These are phyloP conservation scores for Pseudocercospora fuligena DNA, from an alignment of 2,329 filamentous ascomycete species.

Conservation along the genomic window DNA sequence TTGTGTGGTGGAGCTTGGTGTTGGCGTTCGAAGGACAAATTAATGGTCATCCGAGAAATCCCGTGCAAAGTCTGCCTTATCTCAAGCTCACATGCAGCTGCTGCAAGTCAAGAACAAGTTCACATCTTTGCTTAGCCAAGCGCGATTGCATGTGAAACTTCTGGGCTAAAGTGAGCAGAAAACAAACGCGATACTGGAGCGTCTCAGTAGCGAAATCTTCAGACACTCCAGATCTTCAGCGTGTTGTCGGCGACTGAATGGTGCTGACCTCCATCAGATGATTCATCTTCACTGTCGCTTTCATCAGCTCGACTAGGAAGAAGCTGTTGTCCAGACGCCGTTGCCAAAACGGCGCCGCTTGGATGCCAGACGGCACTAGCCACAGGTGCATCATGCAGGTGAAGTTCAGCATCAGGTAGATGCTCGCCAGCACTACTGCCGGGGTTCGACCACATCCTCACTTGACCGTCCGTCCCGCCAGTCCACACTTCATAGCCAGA, in stretches of 20 bases:
- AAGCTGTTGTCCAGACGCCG: slow-evolving; percentile 54
- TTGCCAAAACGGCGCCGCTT: slow-evolving; percentile 53
- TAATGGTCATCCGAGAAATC: background rate
- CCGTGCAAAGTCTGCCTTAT: background rate
- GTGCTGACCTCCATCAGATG: background rate
- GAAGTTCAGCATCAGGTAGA: slow-evolving; percentile 49
- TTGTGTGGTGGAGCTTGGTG: background rate
- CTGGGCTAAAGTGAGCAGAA: background rate
- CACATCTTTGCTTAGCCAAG: background rate
- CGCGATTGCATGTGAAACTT: background rate
- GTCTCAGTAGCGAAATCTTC: background rate
- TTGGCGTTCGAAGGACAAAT: background rate
- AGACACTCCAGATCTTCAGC: slow-evolving; percentile 22
- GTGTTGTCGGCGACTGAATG: slow-evolving; percentile 13
- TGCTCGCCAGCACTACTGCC: slow-evolving; percentile 47
- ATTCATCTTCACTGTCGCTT: slow-evolving; percentile 13
- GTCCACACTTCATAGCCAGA: slow-evolving; percentile 61
- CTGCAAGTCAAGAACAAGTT: background rate
- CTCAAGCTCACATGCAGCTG: background rate
- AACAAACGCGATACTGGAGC: background rate
- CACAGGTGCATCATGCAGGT: slow-evolving; percentile 54
- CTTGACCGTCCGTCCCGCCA: slow-evolving; percentile 61
- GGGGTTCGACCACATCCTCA: slow-evolving; percentile 54
- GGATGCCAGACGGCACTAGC: slow-evolving; percentile 54
- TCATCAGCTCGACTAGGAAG: background rate